These are phyloP conservation scores for Thinopyrum elongatum DNA, from an alignment of 176 grass and related monocot species.

Conservation along the genomic window DNA sequence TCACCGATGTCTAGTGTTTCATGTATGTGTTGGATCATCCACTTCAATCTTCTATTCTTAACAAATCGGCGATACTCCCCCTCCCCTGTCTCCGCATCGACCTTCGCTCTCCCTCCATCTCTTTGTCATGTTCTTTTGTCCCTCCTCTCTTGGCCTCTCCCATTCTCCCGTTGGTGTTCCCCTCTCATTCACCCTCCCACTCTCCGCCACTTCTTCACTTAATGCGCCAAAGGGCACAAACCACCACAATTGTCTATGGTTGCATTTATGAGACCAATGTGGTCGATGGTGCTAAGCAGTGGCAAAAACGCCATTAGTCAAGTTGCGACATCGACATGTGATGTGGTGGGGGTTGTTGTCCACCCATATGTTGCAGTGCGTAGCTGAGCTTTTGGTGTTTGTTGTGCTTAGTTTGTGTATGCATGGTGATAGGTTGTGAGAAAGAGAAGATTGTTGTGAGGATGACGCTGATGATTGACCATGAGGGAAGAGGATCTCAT, in stretches of 20 bases:
- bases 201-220: neutral
- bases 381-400: neutral
- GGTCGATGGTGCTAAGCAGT: no score
- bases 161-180: neutral
- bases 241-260: neutral
- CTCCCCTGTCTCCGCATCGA: neutral
- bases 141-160: neutral
- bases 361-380: neutral
- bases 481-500: neutral
- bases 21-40: no score
- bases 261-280: neutral
- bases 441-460: neutral
- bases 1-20: neutral
- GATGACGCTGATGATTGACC: neutral
- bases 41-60: neutral
- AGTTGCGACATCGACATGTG: neutral
- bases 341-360: neutral
- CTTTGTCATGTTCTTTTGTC: no score
- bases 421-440: neutral
- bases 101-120: neutral
- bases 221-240: neutral
- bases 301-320: neutral
- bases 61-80: neutral
- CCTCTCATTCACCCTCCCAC: no score
- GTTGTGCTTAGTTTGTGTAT: neutral